Base-by-base conservation (phyloP, 306 rosid species). In the Leucaena leucocephala region DNA sequence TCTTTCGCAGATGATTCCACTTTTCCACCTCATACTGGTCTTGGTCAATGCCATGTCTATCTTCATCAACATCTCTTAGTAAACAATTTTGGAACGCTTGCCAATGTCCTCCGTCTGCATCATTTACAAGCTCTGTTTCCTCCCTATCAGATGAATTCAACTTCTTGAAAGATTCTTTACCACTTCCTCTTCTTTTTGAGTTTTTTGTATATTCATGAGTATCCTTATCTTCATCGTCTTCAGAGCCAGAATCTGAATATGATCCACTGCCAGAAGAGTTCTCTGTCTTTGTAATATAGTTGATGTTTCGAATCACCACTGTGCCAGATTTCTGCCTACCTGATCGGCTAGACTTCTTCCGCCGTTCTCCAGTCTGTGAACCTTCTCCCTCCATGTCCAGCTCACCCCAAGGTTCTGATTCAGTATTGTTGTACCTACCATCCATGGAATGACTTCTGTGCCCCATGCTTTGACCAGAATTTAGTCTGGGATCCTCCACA, bases 231-330 rank as follows among this genome's bases (percentile, higher is more conserved):
- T 85, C 93, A 48, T 76, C 88, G 46, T 76, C 85, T 80, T 92
- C 91, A 39, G 89, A 84, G 27, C 78, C 94, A 67, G 96, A 89
- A 52, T 48, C 87, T 76, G 97, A 90, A 69, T 74, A 80, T 63
- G 96, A 86, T 68, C 87, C 94, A 68, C 91, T 85, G 27, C 82
- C 96, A 59, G 94, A 92, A 79, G 90, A 81, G 68, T 83, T 86
- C 61, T 85, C 88, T 45, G 85, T 80, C 89, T 90, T 91, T 38
- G 97, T 86, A 80, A 96, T 91, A 89, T 90, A 96, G 83, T 96
- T 96, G 78, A 96, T 81, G 82, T 96, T 96, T 85, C 94, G 89
- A 77, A 96, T 91, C 48, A 96, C 98, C 79, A 96, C 97, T 81
- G 19, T 89, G 78, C 97, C 93, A 15, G 96, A 79, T 88, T 91